Conservation (phyloP, 768 basidiomycete genomes). For the Tricholomella constricta region DNA sequence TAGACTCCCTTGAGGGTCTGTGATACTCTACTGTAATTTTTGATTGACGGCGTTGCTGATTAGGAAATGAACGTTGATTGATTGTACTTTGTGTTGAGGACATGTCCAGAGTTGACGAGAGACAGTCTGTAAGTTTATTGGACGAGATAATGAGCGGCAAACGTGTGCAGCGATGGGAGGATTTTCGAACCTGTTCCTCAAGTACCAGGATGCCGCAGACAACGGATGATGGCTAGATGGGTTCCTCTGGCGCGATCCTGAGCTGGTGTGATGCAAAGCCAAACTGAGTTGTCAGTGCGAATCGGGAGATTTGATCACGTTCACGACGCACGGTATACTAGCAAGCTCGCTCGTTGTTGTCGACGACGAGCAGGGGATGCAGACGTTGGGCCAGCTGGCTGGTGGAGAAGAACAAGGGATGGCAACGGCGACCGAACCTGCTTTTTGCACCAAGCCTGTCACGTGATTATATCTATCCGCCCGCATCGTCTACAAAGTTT, state of each 20-base stretch:
- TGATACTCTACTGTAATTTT: slow-evolving; percentile 78
- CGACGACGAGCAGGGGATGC: slow-evolving; percentile 4
- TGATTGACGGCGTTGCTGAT: slow-evolving; percentile 50
- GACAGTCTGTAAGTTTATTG: not conserved
- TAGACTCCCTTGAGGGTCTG: slow-evolving; percentile 71
- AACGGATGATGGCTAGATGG: slow-evolving; percentile 16
- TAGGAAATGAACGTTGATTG: slow-evolving; percentile 46
- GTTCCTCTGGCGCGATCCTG: slow-evolving; percentile 22
- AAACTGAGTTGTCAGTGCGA: slow-evolving; percentile 11
- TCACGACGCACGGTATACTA: slow-evolving; percentile 1
- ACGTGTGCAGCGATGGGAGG: slow-evolving; percentile 2
- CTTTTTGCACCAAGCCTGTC: slow-evolving; percentile 10
- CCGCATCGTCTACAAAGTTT: not conserved
- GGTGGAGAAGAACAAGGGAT: slow-evolving; percentile 1
- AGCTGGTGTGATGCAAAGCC: not conserved
- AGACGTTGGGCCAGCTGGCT: not conserved
- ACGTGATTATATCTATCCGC: slow-evolving; percentile 4
- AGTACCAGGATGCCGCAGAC: slow-evolving; percentile 3
- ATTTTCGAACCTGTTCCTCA: slow-evolving; percentile 11
- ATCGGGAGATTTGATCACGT: slow-evolving; percentile 14
- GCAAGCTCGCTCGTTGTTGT: slow-evolving; percentile 2
- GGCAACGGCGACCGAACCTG: slow-evolving; percentile 13
- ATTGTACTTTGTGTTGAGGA: slow-evolving; percentile 48
- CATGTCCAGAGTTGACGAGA: slow-evolving; percentile 30
- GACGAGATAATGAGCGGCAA: not conserved